These are phyloP conservation scores for Dactylonectria macrodidyma DNA, from an alignment of 2,329 filamentous ascomycete species.

Conservation along the genomic window DNA sequence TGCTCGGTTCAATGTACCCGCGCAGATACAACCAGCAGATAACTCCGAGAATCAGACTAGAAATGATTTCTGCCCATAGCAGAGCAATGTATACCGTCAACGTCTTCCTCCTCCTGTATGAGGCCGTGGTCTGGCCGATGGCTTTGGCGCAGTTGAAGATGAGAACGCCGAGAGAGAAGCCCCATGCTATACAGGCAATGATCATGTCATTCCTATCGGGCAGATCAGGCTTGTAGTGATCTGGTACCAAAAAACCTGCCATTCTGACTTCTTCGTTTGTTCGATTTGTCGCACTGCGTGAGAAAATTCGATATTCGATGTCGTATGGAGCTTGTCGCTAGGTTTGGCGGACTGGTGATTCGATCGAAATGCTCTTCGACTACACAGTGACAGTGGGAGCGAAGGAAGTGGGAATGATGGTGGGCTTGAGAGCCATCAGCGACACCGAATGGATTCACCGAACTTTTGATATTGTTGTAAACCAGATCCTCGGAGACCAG, in stretches of 20 bases:
- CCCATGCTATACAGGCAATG: conserved; percentile 47
- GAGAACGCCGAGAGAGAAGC: conserved; percentile 43
- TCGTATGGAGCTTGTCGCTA: not conserved
- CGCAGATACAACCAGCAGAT: conserved; percentile 47
- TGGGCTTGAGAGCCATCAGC: no score
- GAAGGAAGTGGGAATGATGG: no score
- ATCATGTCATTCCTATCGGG: conserved; percentile 46
- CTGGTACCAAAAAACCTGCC: conserved; percentile 44
- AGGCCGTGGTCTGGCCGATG: conserved; percentile 33
- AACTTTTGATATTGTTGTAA: not conserved
- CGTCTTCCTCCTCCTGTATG: conserved; percentile 40
- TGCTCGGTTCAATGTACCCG: conserved; percentile 49
- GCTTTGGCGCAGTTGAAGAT: conserved; percentile 46
- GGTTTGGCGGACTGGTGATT: not conserved
- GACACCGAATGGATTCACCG: not conserved
- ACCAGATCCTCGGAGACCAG: no score
- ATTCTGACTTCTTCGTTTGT: conserved; percentile 28
- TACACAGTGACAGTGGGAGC: no score
- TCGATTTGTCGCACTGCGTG: not conserved
- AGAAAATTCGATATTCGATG: not conserved
- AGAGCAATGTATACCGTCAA: conserved; percentile 41
- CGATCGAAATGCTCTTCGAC: not conserved
- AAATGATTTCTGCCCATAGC: conserved; percentile 46
- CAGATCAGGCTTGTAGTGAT: conserved; percentile 33
- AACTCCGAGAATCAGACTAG: conserved; percentile 42